phyloP scores from a whole-genome alignment of 805 yeast species.

The Zygoascus bituminiphila region DNA sequence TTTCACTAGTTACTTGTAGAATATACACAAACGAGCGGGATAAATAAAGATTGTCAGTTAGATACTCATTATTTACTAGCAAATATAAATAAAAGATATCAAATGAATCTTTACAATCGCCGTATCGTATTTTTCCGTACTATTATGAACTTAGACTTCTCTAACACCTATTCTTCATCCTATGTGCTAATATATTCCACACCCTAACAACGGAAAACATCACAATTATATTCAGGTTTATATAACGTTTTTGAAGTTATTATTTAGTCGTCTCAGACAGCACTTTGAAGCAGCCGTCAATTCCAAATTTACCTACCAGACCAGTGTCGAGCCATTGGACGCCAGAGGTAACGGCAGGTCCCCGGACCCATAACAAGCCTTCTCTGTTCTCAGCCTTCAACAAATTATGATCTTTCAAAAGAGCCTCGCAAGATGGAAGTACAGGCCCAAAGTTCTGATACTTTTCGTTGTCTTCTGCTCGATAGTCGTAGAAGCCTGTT shows the following conservation, averaged over 20 bases:
- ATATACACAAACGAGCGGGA: no score
- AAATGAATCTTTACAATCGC: no score
- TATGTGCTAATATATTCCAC: no score
- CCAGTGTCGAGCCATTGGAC: conserved; percentile 22
- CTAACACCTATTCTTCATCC: no score
- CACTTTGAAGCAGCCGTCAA: conserved; percentile 24
- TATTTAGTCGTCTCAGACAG: not conserved
- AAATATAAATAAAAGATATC: no score
- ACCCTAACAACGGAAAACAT: no score
- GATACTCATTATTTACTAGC: no score
- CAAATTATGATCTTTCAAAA: conserved; percentile 19
- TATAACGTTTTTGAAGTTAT: not conserved
- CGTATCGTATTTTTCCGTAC: no score
- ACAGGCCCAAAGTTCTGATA: conserved; percentile 23
- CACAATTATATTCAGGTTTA: not conserved
- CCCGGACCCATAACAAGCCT: conserved; percentile 23
- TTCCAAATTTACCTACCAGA: conserved; percentile 21
- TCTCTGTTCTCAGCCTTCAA: conserved; percentile 17
- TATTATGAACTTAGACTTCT: no score
- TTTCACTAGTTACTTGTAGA: no score
- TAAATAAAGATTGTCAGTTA: no score
- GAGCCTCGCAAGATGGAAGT: conserved; percentile 25
- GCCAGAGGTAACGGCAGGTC: conserved; percentile 17
- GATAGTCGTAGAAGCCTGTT: conserved; percentile 23
- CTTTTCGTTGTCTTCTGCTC: conserved; percentile 10